These are phyloP conservation scores for Tylopilus balloui DNA, from an alignment of 768 basidiomycete species.

Conservation along the genomic window DNA sequence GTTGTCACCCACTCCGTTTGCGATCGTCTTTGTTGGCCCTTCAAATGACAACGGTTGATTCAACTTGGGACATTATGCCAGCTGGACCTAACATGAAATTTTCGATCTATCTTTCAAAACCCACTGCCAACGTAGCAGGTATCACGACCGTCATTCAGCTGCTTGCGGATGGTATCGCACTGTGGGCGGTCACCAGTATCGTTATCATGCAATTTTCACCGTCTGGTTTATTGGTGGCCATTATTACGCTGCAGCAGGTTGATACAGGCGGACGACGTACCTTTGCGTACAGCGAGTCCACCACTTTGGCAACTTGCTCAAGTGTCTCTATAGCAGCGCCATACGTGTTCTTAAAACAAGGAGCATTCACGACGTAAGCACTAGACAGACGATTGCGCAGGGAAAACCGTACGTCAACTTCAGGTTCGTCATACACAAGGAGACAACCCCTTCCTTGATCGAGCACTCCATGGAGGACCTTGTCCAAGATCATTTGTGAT, in stretches of 20 bases:
- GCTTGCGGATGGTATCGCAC: too few species aligned
- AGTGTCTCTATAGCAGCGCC: constrained; percentile 86
- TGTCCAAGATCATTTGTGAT: constrained; percentile 98
- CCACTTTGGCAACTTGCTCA: constrained; percentile 89
- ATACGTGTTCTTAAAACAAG: constrained; percentile 69
- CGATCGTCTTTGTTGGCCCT: too few species aligned
- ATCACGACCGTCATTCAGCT: too few species aligned
- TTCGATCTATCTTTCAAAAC: too few species aligned
- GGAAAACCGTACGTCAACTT: constrained; percentile 67
- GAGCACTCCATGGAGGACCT: constrained; percentile 90
- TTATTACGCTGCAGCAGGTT: background rate
- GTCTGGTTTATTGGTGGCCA: constrained; percentile 27
- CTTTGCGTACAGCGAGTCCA: constrained; percentile 90
- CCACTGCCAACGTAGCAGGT: too few species aligned
- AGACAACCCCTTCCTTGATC: constrained; percentile 93
- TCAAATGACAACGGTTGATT: too few species aligned
- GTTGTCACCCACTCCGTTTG: too few species aligned
- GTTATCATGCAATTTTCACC: constrained; percentile 39
- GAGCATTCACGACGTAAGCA: constrained; percentile 6
- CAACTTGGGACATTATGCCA: too few species aligned
- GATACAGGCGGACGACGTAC: constrained; percentile 25
- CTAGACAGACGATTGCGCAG: background rate
- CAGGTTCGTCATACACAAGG: constrained; percentile 83
- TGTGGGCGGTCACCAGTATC: too few species aligned
- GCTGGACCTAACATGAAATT: too few species aligned